These are phyloP conservation scores for Suillus lakei DNA, from an alignment of 768 basidiomycete genomes.

Conservation along the genomic window DNA sequence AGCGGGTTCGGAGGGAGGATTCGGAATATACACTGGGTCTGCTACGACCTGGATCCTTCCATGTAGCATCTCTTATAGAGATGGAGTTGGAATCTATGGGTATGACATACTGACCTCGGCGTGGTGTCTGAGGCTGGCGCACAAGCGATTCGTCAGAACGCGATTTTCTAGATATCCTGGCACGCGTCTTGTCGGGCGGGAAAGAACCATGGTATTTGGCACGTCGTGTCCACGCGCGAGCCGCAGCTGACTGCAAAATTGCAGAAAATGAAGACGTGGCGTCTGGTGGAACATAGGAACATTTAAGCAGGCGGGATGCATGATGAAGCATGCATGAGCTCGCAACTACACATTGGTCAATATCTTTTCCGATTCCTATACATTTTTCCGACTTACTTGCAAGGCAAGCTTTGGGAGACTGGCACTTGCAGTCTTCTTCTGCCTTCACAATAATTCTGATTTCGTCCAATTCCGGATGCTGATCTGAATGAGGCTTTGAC, in stretches of 20 bases:
- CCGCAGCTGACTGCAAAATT: conserved; percentile 53
- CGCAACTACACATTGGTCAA: conserved; percentile 14
- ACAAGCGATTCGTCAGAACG: neutral
- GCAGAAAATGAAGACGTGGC: conserved; percentile 34
- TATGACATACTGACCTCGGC: conserved; percentile 8
- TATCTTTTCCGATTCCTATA: neutral
- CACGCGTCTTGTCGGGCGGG: conserved; percentile 1
- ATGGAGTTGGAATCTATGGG: conserved; percentile 29
- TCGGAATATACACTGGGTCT: conserved; percentile 7
- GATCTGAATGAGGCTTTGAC: neutral
- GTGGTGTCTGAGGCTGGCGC: neutral
- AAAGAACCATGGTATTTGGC: conserved; percentile 16
- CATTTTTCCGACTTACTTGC: conserved; percentile 15
- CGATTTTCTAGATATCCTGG: neutral
- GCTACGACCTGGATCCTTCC: conserved; percentile 31
- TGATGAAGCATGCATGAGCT: conserved; percentile 47
- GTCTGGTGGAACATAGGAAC: conserved; percentile 14
- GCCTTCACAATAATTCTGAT: conserved; percentile 3
- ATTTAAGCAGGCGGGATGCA: conserved; percentile 35
- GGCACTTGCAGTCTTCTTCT: conserved; percentile 6
- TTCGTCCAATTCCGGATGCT: neutral
- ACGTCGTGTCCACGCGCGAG: conserved; percentile 50
- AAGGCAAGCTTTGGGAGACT: conserved; percentile 6
- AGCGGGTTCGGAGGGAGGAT: conserved; percentile 12
- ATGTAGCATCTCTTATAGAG: conserved; percentile 28